Percentiles rank a stretch among this genome's conserved stretches.
Conservation (phyloP, 1,284 basidiomycete genomes). For the Apiotrichum siamense region DNA sequence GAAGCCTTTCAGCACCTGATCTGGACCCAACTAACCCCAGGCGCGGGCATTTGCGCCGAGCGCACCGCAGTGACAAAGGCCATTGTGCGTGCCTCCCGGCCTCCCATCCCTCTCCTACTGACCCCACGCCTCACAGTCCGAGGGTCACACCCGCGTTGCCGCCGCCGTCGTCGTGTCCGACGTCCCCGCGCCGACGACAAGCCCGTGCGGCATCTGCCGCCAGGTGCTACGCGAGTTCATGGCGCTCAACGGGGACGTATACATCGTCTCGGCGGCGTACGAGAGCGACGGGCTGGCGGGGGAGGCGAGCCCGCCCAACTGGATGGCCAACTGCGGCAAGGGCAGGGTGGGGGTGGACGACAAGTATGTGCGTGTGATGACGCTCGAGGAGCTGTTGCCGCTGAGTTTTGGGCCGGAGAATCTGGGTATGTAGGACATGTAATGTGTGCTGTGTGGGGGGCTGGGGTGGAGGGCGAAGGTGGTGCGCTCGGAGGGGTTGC, state of each 20-base stretch:
- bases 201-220: constrained; percentile 86
- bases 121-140: constrained; percentile 55
- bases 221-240: constrained; percentile 90
- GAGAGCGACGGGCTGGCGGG: constrained; percentile 16
- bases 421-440: background rate
- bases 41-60: constrained; percentile 70
- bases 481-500: too few relatives aligned
- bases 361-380: constrained; percentile 57
- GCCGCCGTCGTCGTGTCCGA: constrained; percentile 74
- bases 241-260: constrained; percentile 61
- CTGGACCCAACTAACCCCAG: constrained; percentile 20
- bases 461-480: too few relatives aligned
- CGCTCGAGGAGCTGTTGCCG: constrained; percentile 70
- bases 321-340: constrained; percentile 25
- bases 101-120: background rate
- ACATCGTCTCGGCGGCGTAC: constrained; percentile 69
- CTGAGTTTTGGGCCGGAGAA: constrained; percentile 83
- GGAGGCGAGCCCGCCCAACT: constrained; percentile 23
- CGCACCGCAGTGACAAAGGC: constrained; percentile 60
- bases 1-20: too few relatives aligned
- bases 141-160: constrained; percentile 60
- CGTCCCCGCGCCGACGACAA: constrained; percentile 55
- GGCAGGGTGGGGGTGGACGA: constrained; percentile 23
- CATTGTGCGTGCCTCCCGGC: constrained; percentile 1
- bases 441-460: background rate